Base-by-base conservation (phyloP, 2,329 filamentous ascomycete genomes). In the Colletotrichum godetiae region DNA sequence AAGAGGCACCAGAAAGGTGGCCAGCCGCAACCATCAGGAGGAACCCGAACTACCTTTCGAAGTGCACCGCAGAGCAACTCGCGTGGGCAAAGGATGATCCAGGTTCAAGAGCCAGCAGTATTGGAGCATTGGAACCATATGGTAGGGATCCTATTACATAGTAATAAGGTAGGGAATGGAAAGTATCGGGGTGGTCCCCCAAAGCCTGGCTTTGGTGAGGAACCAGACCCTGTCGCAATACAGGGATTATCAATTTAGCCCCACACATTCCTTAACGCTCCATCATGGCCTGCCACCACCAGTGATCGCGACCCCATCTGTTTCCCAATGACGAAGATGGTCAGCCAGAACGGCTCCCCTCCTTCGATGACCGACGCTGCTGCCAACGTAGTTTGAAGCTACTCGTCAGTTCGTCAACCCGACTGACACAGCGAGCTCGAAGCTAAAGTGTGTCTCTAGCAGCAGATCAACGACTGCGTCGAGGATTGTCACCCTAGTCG, bases 201-300 rank as follows among this genome's bases (percentile, higher is more conserved):
- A 52, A 42, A 22, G 49, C 64, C 33, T 64, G 59, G 53, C 66
- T 59, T 19, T 49, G 29, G 33, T 56, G 70, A 73, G 60, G 62
- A 58, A 52, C 58, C 22, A 67, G 72, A 68, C 72, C 72, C 72
- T 72, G 72, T 71, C 68, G 49, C 58, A n/a, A 35, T 52, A 68
- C 72, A 74, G 68, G 68, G 72, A 67, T 74, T 68, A 63, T 72
- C 68, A 59, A 22, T 52, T 55, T 59, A 31, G 68, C 53, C 61
- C 68, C 60, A 57, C 67, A 52, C 24, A 72, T 74, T 60, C 68
- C 67, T 70, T 49, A 70, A 68, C 57, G 62, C 68, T 72, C 31
- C 60, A 42, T 60, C 55, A 69, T 49, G 61, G 57, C 37, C 62
- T 71, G 55, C 52, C 61, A 71, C 60, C 60, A 63, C 52, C 52